These are phyloP conservation scores for Zygosaccharomyces sapae DNA, from an alignment of 1,139 yeast species.

Conservation along the genomic window DNA sequence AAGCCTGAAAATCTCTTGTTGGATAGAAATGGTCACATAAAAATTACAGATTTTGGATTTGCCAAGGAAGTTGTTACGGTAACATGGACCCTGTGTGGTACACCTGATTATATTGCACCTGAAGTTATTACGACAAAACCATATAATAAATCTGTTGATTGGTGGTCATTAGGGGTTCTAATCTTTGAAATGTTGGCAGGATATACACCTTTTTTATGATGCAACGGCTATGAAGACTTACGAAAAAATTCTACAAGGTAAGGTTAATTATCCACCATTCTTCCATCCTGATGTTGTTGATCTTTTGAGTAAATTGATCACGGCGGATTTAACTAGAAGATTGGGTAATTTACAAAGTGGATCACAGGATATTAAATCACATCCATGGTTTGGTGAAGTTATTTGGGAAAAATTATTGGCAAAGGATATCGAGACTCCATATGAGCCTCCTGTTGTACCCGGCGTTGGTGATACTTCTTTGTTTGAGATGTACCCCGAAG, in stretches of 20 bases:
- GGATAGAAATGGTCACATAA: slow-evolving; percentile 92
- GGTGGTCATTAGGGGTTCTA: slow-evolving; percentile 97
- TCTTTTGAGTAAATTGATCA: slow-evolving; percentile 72
- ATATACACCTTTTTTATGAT: slow-evolving; percentile 94
- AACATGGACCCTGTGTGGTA: slow-evolving; percentile 95
- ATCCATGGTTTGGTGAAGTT: slow-evolving; percentile 93
- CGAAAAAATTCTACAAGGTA: slow-evolving; percentile 86
- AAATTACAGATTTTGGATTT: slow-evolving; percentile 93
- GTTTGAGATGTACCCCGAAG: slow-evolving; percentile 94
- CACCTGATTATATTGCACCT: slow-evolving; percentile 98
- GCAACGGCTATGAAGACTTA: slow-evolving; percentile 96
- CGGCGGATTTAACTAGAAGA: slow-evolving; percentile 85
- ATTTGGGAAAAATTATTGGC: slow-evolving; percentile 89
- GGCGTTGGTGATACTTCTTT: slow-evolving; percentile 95
- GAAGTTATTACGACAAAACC: slow-evolving; percentile 97
- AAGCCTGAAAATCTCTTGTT: slow-evolving; percentile 93
- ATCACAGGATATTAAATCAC: slow-evolving; percentile 81
- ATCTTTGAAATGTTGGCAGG: slow-evolving; percentile 97
- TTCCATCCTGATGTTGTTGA: slow-evolving; percentile 88
- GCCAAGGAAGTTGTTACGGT: slow-evolving; percentile 93
- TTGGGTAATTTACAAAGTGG: slow-evolving; percentile 92
- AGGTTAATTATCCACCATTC: slow-evolving; percentile 81
- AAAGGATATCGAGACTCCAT: slow-evolving; percentile 94
- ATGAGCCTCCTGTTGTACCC: slow-evolving; percentile 94
- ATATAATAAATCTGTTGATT: slow-evolving; percentile 93